A percentile compares a stretch with the other conserved stretches of the same genome.
These are phyloP conservation scores for Trichopus zeylanicus DNA, from an alignment of 116 monocot species.

Conservation along the genomic window DNA sequence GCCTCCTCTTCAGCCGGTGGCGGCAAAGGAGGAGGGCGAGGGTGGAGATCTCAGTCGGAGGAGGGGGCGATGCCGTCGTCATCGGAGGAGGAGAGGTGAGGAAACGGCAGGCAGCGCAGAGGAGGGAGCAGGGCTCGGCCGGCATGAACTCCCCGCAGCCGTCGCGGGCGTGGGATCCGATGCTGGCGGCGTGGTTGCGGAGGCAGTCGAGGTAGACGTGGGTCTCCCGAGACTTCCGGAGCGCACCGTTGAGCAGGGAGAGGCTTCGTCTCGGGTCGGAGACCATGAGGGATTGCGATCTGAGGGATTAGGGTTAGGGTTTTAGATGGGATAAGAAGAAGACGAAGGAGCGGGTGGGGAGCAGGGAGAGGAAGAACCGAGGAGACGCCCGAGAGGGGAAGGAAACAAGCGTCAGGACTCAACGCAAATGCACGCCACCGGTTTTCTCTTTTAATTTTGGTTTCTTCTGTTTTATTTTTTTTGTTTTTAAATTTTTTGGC, in stretches of 20 bases:
- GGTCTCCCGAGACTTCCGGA: slow-evolving; percentile 16
- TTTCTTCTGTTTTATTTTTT: background rate
- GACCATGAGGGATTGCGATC: too few species aligned
- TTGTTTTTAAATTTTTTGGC: too few species aligned
- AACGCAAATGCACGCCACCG: background rate
- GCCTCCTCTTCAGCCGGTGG: too few species aligned
- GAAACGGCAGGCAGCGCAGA: slow-evolving; percentile 96
- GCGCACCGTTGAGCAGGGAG: slow-evolving; percentile 44
- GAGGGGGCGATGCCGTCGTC: background rate
- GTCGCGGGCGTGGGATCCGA: slow-evolving; percentile 77
- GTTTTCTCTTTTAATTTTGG: background rate
- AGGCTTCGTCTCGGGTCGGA: background rate
- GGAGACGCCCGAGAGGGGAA: background rate
- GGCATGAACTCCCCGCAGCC: slow-evolving; percentile 96
- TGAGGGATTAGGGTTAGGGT: background rate
- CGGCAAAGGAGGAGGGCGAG: slow-evolving; percentile 8
- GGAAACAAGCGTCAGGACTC: too few species aligned
- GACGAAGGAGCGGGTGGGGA: background rate
- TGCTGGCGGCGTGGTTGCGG: slow-evolving; percentile 78
- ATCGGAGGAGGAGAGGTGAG: slow-evolving; percentile 58
- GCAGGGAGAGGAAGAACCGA: background rate
- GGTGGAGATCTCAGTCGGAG: slow-evolving; percentile 25
- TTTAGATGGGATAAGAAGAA: background rate
- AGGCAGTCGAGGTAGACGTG: slow-evolving; percentile 55
- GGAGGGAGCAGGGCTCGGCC: slow-evolving; percentile 56